A percentile compares a stretch with the other conserved stretches of the same genome.
These are phyloP conservation scores for Coniferiporia weirii DNA, from an alignment of 1,284 basidiomycete genomes.

Conservation along the genomic window DNA sequence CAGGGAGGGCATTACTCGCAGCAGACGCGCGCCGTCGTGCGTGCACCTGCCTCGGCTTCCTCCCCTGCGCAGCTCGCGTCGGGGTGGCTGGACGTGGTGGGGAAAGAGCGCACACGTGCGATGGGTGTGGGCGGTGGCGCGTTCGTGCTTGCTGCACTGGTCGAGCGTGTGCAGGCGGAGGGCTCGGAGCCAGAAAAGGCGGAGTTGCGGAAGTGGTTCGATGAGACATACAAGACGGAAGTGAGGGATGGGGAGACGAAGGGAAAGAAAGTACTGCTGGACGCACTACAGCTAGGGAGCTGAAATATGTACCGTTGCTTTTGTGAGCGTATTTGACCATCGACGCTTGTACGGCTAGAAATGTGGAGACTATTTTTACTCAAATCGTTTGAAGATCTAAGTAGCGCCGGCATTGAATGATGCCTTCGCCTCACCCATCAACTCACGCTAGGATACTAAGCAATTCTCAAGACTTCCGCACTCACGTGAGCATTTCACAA, in stretches of 20 bases:
- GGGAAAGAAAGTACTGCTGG: conserved; percentile 52
- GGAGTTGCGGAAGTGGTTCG: conserved; percentile 54
- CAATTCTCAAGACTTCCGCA: too few relatives aligned
- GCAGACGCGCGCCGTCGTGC: conserved; percentile 46
- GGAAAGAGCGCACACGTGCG: conserved; percentile 45
- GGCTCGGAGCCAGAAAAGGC: conserved; percentile 34
- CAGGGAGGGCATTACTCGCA: conserved; percentile 86
- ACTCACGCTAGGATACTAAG: too few relatives aligned
- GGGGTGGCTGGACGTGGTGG: conserved; percentile 54
- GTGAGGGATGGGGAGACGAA: conserved; percentile 44
- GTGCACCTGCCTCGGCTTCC: conserved; percentile 36
- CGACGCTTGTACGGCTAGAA: too few relatives aligned
- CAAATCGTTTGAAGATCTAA: too few relatives aligned
- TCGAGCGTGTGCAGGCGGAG: conserved; percentile 52
- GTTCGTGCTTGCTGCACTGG: conserved; percentile 76
- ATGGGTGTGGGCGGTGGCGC: conserved; percentile 68
- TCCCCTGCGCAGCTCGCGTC: conserved; percentile 53
- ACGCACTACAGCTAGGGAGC: conserved; percentile 21
- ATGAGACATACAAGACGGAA: conserved; percentile 33
- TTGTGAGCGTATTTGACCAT: too few relatives aligned
- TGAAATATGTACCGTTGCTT: background rate
- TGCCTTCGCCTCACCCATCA: too few relatives aligned
- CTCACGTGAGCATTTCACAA: too few relatives aligned
- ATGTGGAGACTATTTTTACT: too few relatives aligned
- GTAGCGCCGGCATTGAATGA: too few relatives aligned